Percentiles rank a stretch among this genome's conserved stretches.
phyloP scores from a whole-genome alignment of 2,329 filamentous ascomycete genomes.

The Colletotrichum ledebouriae region DNA sequence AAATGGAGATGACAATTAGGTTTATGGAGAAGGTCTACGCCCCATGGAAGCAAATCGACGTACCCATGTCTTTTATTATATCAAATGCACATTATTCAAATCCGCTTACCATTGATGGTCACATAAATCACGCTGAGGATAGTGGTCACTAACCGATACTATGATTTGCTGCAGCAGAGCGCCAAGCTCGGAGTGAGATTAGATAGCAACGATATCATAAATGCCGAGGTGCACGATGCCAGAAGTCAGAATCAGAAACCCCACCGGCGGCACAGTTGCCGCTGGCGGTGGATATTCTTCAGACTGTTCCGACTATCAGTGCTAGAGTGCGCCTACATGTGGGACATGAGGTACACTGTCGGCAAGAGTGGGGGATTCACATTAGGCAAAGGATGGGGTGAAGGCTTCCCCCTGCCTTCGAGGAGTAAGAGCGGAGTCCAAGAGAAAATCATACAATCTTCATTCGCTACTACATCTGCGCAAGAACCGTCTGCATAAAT shows the following conservation, averaged over 20 bases:
- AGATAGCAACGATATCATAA: too few species aligned
- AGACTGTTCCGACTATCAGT: not conserved
- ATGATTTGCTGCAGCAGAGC: too few species aligned
- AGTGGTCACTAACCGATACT: too few species aligned
- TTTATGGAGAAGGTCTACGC: not conserved
- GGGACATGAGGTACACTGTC: too few species aligned
- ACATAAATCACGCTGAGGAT: too few species aligned
- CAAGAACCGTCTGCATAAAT: not conserved
- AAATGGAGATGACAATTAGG: not conserved
- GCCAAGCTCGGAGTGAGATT: too few species aligned
- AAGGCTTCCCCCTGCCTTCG: too few species aligned
- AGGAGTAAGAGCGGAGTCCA: not conserved
- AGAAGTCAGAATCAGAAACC: too few species aligned
- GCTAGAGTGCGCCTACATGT: not conserved
- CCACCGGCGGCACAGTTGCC: too few species aligned
- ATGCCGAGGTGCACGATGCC: too few species aligned
- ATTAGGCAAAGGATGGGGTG: not conserved
- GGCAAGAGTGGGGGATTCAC: not conserved
- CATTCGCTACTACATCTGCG: not conserved
- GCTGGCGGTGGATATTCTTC: not conserved
- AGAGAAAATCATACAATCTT: not conserved
- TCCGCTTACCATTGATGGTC: too few species aligned
- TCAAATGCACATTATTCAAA: not conserved
- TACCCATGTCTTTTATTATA: constrained; percentile 13
- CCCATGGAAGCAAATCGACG: not conserved